Evolutionary conservation across 805 yeast genomes (phyloP).

Genomic region (Wickerhamomyces bisporus): DNA sequence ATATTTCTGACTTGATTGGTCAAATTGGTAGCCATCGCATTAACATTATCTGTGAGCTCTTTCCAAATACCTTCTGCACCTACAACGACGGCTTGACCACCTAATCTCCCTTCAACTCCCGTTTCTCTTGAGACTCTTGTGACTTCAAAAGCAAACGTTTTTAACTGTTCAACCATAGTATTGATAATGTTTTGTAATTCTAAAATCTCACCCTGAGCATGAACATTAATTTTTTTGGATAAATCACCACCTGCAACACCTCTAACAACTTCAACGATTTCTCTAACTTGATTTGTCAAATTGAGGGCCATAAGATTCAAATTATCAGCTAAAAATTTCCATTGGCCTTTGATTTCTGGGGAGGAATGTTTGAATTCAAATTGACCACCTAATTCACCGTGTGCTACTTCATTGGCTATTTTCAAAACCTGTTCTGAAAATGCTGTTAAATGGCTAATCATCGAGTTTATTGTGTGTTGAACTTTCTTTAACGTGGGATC

Average conservation of each 20-base stretch:
- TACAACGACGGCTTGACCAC: constrained; percentile 81
- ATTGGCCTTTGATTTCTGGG: constrained; percentile 63
- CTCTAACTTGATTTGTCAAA: constrained; percentile 81
- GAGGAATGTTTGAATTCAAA: constrained; percentile 80
- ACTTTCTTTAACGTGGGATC: constrained; percentile 79
- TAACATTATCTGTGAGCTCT: constrained; percentile 82
- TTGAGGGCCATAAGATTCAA: constrained; percentile 87
- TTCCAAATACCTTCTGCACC: constrained; percentile 88
- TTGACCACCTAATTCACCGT: constrained; percentile 87
- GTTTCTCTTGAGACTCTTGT: constrained; percentile 85
- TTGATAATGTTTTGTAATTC: constrained; percentile 82
- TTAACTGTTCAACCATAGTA: constrained; percentile 83
- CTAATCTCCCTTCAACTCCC: constrained; percentile 82
- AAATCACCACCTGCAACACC: constrained; percentile 91
- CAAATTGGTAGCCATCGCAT: constrained; percentile 84
- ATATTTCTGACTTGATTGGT: constrained; percentile 87
- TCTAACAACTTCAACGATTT: constrained; percentile 85
- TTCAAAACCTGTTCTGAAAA: constrained; percentile 55
- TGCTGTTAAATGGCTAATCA: constrained; percentile 82
- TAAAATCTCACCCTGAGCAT: constrained; percentile 84
- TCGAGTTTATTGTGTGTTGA: constrained; percentile 72
- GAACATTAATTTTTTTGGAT: constrained; percentile 77
- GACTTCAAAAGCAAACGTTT: constrained; percentile 85
- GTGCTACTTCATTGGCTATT: constrained; percentile 86
- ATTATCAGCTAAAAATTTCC: constrained; percentile 80